These are phyloP conservation scores for Pyropia haitanensis DNA, from an alignment of 23 red algal genomes.

Conservation along the genomic window DNA sequence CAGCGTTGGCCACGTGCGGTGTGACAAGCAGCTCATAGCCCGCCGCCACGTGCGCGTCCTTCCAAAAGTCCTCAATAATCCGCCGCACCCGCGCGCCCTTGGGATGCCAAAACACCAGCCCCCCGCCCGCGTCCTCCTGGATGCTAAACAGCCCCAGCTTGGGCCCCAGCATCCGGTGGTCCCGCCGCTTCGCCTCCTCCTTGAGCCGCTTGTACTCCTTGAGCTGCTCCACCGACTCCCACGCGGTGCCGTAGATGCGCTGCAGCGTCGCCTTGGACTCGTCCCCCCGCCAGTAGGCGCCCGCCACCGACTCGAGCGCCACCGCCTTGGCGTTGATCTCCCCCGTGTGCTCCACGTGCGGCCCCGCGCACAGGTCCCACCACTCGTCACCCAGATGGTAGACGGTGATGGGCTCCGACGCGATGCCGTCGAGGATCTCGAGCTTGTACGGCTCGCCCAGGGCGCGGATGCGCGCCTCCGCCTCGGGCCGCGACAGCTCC, in stretches of 20 bases:
- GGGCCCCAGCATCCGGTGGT: slow-evolving; percentile 85
- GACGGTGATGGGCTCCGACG: slow-evolving; percentile 81
- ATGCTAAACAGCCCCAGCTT: slow-evolving; percentile 84
- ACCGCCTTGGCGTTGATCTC: slow-evolving; percentile 63
- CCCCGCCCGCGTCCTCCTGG: slow-evolving; percentile 82
- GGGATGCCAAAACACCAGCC: slow-evolving; percentile 99
- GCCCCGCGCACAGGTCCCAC: slow-evolving; percentile 99
- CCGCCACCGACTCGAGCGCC: slow-evolving; percentile 78
- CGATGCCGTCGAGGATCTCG: slow-evolving; percentile 69
- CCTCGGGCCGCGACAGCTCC: slow-evolving; percentile 64
- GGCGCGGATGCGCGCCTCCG: slow-evolving; percentile 32
- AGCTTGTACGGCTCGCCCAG: slow-evolving; percentile 91
- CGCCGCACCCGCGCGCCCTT: slow-evolving; percentile 75
- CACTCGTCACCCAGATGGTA: slow-evolving; percentile 91
- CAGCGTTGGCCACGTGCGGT: slow-evolving; percentile 82
- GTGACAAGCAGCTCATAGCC: slow-evolving; percentile 95
- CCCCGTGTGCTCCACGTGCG: slow-evolving; percentile 92
- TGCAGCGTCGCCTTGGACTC: slow-evolving; percentile 95
- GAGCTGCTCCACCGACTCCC: slow-evolving; percentile 78
- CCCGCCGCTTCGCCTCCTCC: slow-evolving; percentile 93
- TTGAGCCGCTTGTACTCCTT: slow-evolving; percentile 73
- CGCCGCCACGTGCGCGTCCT: slow-evolving; percentile 48
- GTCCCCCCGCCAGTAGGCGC: slow-evolving; percentile 98
- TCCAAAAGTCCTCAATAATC: slow-evolving; percentile 95
- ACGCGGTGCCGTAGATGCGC: slow-evolving; percentile 91